Percentiles rank a stretch among this genome's conserved stretches.
Evolutionary conservation across 164 flowering plant species (phyloP).

Genomic region (Vitis rotundifolia): DNA sequence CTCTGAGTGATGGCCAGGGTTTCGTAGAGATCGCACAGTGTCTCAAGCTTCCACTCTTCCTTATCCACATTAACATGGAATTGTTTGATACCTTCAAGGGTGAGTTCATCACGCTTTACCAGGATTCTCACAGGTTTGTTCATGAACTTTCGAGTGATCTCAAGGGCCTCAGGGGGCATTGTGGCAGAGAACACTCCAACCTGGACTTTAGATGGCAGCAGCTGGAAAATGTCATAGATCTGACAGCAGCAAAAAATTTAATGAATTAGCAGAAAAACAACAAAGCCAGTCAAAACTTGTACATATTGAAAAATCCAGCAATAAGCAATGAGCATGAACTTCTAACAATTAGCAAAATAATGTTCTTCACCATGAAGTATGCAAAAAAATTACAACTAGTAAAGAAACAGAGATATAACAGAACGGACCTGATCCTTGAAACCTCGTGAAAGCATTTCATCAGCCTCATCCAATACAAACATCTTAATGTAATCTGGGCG

Average conservation of each 20-base stretch:
- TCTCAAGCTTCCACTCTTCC: slow-evolving; percentile 87
- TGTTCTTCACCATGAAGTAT: no score
- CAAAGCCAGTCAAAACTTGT: neutral
- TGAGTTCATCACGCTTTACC: slow-evolving; percentile 86
- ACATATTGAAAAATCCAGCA: neutral
- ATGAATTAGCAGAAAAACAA: neutral
- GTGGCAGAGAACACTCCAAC: slow-evolving; percentile 88
- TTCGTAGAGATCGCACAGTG: slow-evolving; percentile 83
- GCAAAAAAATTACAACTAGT: no score
- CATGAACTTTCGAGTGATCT: slow-evolving; percentile 85
- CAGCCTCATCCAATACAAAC: slow-evolving; percentile 91
- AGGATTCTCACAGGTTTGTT: slow-evolving; percentile 83
- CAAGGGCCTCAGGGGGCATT: slow-evolving; percentile 90
- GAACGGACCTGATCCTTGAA: slow-evolving; percentile 79
- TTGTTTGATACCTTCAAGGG: slow-evolving; percentile 92
- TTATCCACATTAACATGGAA: slow-evolving; percentile 80
- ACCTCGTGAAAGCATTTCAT: slow-evolving; percentile 91
- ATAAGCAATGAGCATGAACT: neutral
- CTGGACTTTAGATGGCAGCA: slow-evolving; percentile 73
- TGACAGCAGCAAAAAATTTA: slow-evolving; percentile 21
- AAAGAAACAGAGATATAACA: neutral
- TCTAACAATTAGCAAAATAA: no score
- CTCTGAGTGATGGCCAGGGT: slow-evolving; percentile 88
- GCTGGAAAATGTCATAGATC: slow-evolving; percentile 88
- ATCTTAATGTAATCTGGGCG: slow-evolving; percentile 72